phyloP scores from a whole-genome alignment of 352 stramenopile species.

The Pythium sp. region DNA sequence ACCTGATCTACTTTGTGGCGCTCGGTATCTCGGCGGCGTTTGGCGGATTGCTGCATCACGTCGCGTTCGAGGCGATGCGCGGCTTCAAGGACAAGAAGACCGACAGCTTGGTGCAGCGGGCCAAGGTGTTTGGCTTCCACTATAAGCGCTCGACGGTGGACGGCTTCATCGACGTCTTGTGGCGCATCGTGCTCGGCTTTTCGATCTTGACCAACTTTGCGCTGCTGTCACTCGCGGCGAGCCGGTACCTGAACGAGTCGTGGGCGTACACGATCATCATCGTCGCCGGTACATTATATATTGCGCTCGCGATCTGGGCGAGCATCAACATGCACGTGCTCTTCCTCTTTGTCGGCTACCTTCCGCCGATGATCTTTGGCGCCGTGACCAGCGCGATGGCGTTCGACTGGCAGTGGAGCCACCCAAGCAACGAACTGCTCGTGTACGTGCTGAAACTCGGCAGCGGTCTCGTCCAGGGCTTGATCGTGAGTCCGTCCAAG shows the following conservation, averaged over 20 bases:
- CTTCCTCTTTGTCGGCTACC: conserved; percentile 80
- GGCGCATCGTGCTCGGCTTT: conserved; percentile 78
- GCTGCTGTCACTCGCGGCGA: conserved; percentile 72
- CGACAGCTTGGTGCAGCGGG: conserved; percentile 58
- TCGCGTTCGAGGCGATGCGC: conserved; percentile 74
- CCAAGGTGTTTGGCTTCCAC: conserved; percentile 70
- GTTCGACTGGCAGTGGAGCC: conserved; percentile 79
- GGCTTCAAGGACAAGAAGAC: conserved; percentile 74
- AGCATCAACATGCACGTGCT: conserved; percentile 82
- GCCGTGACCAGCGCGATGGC: conserved; percentile 69
- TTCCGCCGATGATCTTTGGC: conserved; percentile 82
- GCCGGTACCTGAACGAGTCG: conserved; percentile 66
- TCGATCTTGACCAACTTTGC: conserved; percentile 87
- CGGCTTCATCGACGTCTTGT: conserved; percentile 66
- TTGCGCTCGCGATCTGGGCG: conserved; percentile 71
- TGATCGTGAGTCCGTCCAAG: conserved; percentile 79
- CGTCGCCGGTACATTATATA: conserved; percentile 60
- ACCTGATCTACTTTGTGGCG: conserved; percentile 86
- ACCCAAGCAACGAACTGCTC: conserved; percentile 77
- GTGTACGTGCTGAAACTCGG: conserved; percentile 80
- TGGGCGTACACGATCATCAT: conserved; percentile 78
- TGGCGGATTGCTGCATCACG: conserved; percentile 76
- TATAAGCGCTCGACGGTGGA: conserved; percentile 72
- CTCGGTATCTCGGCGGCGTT: conserved; percentile 77
- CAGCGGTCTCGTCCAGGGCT: conserved; percentile 74